Evolutionary conservation across 2,329 filamentous ascomycete genomes (phyloP), one percentile per base, ranked within the genome.

Genomic region (Bipolaris bicolor): DNA sequence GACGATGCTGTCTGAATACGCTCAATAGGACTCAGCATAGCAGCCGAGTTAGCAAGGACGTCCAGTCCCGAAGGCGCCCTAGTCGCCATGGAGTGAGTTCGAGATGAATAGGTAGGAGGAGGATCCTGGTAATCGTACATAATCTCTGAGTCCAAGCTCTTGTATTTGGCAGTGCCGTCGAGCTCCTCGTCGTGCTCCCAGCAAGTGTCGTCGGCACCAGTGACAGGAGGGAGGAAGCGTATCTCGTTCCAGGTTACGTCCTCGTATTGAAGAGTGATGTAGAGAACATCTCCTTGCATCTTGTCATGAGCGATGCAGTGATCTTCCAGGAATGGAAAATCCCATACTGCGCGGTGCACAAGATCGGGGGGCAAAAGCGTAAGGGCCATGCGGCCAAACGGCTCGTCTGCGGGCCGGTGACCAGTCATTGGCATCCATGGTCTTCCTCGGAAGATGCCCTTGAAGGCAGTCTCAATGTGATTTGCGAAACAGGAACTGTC

Each of bases 91-190:
- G 71, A 72, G 71, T 75, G 72, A 75, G 72, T 75, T 71, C 74
- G 72, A 59, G 75, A 77, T 57, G 73, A 75, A 71, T 78, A 78
- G 46, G 74, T 76, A 39, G 76, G 76, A 68, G 76, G 76, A 72
- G 75, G 74, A 65, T 76, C 72, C 67, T 75, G 73, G 63, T 76
- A 77, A 61, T 76, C 74, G 71, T 78, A 77, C 74, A 77, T 77
- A 57, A 77, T 72, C 62, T 78, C 75, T 44, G 74, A 71, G 60
- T 77, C 72, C 65, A 76, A 58, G 63, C 69, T 74, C 67, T 73
- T 74, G 63, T 68, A 73, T 52, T 69, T 75, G 61, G 66, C 64
- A 20, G 67, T 63, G 43, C 76, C 75, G 55, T 78, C 76, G 9
- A 78, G 70, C 52, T 77, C 75, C 50, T 74, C 73, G 40, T 78